Evolutionary conservation across 345 rosid genomes (phyloP).

Genomic region (Brassica juncea): DNA sequence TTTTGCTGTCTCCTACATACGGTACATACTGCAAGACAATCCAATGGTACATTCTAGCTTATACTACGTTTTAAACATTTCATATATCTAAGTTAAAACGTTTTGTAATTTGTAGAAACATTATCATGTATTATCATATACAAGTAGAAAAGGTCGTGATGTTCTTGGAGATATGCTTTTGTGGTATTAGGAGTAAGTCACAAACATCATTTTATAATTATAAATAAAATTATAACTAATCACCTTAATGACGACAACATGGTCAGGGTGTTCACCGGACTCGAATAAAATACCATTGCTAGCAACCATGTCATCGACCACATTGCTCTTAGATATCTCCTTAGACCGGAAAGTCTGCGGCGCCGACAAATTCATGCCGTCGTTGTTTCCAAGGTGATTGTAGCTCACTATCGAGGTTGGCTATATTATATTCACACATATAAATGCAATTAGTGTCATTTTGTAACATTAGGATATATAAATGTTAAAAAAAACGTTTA

Average conservation of each 20-base stretch:
- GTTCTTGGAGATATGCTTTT: background rate
- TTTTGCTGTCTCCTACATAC: constrained; percentile 95
- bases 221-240: background rate
- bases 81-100: background rate
- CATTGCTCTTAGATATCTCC: constrained; percentile 96
- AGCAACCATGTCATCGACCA: constrained; percentile 96
- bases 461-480: constrained; percentile 6
- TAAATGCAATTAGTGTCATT: background rate
- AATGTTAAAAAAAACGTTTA: background rate
- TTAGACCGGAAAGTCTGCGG: constrained; percentile 96
- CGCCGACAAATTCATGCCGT: constrained; percentile 97
- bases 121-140: too few species aligned
- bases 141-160: background rate
- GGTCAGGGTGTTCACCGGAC: constrained; percentile 98
- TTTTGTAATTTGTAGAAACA: background rate
- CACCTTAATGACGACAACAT: constrained; percentile 98
- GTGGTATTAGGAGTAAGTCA: background rate
- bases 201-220: background rate
- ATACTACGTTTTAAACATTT: background rate
- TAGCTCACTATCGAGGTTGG: constrained; percentile 98
- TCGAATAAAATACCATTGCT: constrained; percentile 88
- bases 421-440: constrained; percentile 36
- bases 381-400: constrained; percentile 96
- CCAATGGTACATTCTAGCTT: constrained; percentile 1
- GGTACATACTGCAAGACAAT: constrained; percentile 73